Base-by-base conservation (phyloP, 2,329 filamentous ascomycete genomes). In the Botrytis hyacinthi region DNA sequence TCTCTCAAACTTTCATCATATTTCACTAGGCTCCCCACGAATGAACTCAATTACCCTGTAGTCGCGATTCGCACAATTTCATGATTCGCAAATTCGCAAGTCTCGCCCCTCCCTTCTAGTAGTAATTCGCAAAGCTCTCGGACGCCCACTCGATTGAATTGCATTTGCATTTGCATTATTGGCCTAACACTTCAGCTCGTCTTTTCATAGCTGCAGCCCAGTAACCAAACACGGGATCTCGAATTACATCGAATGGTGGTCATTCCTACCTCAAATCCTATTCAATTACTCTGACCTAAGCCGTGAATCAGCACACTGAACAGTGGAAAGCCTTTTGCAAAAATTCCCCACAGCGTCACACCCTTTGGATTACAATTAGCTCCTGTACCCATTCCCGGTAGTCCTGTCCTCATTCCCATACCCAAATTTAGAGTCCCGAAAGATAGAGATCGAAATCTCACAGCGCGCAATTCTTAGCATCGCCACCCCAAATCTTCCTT, bases 261-360 rank as follows among this genome's bases (percentile, higher is more conserved):
- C 54, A 71, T 32, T 57, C 59, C 69, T 51, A 54, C 59, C 42
- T 46, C 26, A 22, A 32, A 48, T 63, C 69, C 54, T 48, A 16
- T 63, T 48, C 69, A 32, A 37, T 51, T 7, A 42, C 26, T 68
- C 70, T 72, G 70, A 72, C 62, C 70, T 72, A 72, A 72, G 70
- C 63, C 51, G 70, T 72, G 62, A 68, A 60, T 67, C 70, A 46
- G 66, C 70, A 20, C n/a, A 54, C 8, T 29, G 54, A 57, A 57
- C n/a, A 59, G 37, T 60, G 20, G 51, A 68, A 66, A 51, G 70
- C 51, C 51, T 7, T 51, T 63, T 46, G 32, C 70, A n/a, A 54
- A 65, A 54, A 54, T 42, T 59, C 37, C 60, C 42, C 61, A 32
- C 62, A 46, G n/a, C 70, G 70, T 72, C 46, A 35, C 63, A 68